These are phyloP conservation scores for Aschersonia sp. DNA, from an alignment of 2,329 filamentous ascomycete species.

Conservation along the genomic window DNA sequence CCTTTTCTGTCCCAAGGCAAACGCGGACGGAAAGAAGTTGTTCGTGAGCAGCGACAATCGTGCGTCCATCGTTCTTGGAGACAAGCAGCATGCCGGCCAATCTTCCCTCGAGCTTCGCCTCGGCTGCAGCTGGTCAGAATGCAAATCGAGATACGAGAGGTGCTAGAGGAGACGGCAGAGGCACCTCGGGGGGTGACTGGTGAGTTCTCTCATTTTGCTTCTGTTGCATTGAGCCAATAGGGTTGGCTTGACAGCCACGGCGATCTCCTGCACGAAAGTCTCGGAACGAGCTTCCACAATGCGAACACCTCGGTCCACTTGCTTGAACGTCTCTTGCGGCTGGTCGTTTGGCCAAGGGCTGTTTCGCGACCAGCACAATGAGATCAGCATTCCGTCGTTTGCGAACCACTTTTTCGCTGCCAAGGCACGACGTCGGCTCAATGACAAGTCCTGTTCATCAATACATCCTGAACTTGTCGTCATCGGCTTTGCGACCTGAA, in stretches of 20 bases:
- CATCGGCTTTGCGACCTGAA: too few relatives aligned
- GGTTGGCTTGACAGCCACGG: too few relatives aligned
- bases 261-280: too few relatives aligned
- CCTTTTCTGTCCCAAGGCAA: background rate
- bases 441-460: too few relatives aligned
- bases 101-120: constrained; percentile 72
- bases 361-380: too few relatives aligned
- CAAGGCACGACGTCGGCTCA: too few relatives aligned
- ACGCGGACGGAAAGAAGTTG: background rate
- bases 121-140: constrained; percentile 64
- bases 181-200: constrained; percentile 53
- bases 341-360: too few relatives aligned
- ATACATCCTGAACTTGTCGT: background rate
- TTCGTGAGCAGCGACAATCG: background rate
- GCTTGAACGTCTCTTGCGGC: too few relatives aligned
- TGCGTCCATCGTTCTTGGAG: background rate
- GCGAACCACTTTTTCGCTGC: too few relatives aligned
- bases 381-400: too few relatives aligned
- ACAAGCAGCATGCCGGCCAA: constrained; percentile 47
- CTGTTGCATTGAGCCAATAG: background rate
- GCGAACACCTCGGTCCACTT: too few relatives aligned
- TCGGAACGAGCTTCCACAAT: too few relatives aligned
- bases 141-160: constrained; percentile 43
- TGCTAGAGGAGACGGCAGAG: constrained; percentile 43
- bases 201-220: constrained; percentile 27